These are phyloP conservation scores for Claviceps spartinae DNA, from an alignment of 2,329 filamentous ascomycete species.

Conservation along the genomic window DNA sequence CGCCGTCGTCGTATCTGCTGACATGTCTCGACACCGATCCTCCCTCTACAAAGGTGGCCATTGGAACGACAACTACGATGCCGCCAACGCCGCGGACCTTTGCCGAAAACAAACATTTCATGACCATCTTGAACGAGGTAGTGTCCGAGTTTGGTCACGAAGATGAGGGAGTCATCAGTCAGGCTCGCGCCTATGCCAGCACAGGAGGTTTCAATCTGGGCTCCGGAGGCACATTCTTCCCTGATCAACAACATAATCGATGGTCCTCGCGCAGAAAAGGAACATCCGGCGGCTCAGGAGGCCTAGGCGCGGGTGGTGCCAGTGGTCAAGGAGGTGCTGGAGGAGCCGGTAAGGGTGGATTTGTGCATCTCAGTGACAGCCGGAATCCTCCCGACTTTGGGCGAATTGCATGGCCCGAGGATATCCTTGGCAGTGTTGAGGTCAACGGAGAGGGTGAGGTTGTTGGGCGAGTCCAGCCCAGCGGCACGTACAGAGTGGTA, in stretches of 20 bases:
- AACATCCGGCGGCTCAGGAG: constrained; percentile 27
- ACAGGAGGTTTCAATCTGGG: constrained; percentile 40
- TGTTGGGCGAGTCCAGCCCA: constrained; percentile 43
- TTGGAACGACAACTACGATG: constrained; percentile 44
- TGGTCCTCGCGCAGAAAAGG: constrained; percentile 20
- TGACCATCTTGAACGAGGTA: constrained; percentile 44
- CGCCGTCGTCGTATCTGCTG: constrained; percentile 37
- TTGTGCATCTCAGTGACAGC: constrained; percentile 50
- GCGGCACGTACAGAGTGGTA: constrained; percentile 49
- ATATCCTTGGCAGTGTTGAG: constrained; percentile 55
- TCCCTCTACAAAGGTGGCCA: constrained; percentile 38
- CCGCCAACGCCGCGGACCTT: constrained; percentile 50
- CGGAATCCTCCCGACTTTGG: constrained; percentile 54
- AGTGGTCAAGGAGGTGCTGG: constrained; percentile 49
- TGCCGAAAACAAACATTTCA: constrained; percentile 43
- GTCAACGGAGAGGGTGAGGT: constrained; percentile 45
- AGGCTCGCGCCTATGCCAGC: constrained; percentile 47
- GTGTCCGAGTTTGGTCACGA: constrained; percentile 38
- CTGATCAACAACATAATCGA: constrained; percentile 24
- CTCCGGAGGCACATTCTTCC: constrained; percentile 37
- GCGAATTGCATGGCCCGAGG: constrained; percentile 54
- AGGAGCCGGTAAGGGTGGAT: constrained; percentile 45
- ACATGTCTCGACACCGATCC: constrained; percentile 45
- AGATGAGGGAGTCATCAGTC: constrained; percentile 41
- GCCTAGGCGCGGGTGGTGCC: constrained; percentile 38